A percentile compares a stretch with the other conserved stretches of the same genome.
Evolutionary conservation across 129 eudicot species (phyloP).

Genomic region (Scalesia atractyloides): DNA sequence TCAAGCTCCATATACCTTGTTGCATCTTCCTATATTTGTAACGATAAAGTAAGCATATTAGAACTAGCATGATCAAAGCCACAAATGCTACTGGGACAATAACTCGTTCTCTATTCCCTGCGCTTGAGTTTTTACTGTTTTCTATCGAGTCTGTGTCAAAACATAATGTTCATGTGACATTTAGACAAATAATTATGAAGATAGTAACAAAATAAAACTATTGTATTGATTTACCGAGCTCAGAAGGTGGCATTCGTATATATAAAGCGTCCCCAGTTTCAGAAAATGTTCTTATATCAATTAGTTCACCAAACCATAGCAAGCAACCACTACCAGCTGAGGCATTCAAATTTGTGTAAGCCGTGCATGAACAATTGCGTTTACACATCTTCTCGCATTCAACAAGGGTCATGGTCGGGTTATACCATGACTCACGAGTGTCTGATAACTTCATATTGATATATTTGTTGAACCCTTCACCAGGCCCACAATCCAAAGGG

Average conservation of each 20-base stretch:
- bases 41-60: neutral
- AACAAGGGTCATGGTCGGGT: constrained; percentile 31
- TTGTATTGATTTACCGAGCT: neutral
- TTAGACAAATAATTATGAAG: neutral
- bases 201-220: neutral
- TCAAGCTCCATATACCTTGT: neutral
- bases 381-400: constrained; percentile 48
- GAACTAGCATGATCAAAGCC: neutral
- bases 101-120: neutral
- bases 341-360: constrained; percentile 36
- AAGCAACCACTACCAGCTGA: constrained; percentile 51
- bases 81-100: constrained; percentile 4
- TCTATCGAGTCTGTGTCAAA: neutral
- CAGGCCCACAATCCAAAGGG: constrained; percentile 31
- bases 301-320: constrained; percentile 49
- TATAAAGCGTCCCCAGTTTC: constrained; percentile 21
- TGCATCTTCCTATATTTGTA: neutral
- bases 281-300: constrained; percentile 27
- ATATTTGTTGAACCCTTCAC: constrained; percentile 42
- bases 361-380: constrained; percentile 47
- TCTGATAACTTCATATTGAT: constrained; percentile 42
- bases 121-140: constrained; percentile 6
- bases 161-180: neutral
- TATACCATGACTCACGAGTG: constrained; percentile 19
- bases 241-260: constrained; percentile 12